These are phyloP conservation scores for Leccinum pallidistipes DNA, from an alignment of 1,284 basidiomycete genomes.

Conservation along the genomic window DNA sequence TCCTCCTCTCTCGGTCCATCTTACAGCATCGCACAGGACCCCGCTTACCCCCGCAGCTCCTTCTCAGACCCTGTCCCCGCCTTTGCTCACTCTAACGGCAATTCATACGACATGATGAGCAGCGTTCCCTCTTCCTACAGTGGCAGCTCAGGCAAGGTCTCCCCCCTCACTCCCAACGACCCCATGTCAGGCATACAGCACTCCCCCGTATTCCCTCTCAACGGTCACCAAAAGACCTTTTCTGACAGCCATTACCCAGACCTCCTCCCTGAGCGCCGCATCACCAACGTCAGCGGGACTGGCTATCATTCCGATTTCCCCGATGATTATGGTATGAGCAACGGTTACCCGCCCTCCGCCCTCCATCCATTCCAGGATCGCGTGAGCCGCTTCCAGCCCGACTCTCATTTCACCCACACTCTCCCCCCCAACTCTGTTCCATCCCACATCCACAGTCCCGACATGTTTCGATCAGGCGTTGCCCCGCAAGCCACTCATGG, in stretches of 20 bases:
- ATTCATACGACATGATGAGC: conserved; percentile 64
- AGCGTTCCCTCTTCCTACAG: conserved; percentile 59
- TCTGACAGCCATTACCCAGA: conserved; percentile 51
- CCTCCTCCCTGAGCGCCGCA: conserved; percentile 56
- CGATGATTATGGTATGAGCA: conserved; percentile 61
- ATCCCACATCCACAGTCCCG: conserved; percentile 48
- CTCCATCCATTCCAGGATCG: conserved; percentile 60
- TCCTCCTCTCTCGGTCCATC: conserved; percentile 58
- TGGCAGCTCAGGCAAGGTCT: conserved; percentile 64
- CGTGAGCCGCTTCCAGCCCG: conserved; percentile 49
- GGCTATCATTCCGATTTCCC: conserved; percentile 56
- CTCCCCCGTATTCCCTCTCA: conserved; percentile 48
- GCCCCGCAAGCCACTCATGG: conserved; percentile 66
- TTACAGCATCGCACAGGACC: conserved; percentile 53
- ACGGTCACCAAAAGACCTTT: conserved; percentile 52
- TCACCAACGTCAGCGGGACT: conserved; percentile 44
- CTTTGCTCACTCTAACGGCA: conserved; percentile 50
- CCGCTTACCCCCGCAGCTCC: conserved; percentile 55
- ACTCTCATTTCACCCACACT: conserved; percentile 47
- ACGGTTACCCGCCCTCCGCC: conserved; percentile 46
- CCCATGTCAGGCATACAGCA: conserved; percentile 56
- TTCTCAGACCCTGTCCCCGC: conserved; percentile 59
- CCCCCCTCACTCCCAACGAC: conserved; percentile 70
- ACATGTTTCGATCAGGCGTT: conserved; percentile 59
- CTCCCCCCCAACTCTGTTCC: conserved; percentile 41